phyloP scores from a whole-genome alignment of 805 yeast species.

The Hagleromyces aurorensis region DNA sequence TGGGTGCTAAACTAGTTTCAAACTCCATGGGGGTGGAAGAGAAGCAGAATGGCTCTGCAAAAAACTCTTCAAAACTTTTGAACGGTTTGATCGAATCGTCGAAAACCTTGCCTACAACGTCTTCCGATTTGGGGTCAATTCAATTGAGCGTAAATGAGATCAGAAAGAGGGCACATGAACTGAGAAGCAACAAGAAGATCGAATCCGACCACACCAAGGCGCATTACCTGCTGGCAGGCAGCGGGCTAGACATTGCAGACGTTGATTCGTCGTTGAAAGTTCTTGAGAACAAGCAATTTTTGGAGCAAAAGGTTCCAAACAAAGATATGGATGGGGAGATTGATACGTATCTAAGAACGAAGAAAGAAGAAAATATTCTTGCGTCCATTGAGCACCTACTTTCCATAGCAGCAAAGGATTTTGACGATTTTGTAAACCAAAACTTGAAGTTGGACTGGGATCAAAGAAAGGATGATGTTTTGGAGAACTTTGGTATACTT shows the following conservation, averaged over 20 bases:
- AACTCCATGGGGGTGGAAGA: conserved; percentile 3
- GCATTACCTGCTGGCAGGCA: conserved; percentile 82
- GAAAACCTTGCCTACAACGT: conserved; percentile 56
- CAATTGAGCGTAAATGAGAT: conserved; percentile 76
- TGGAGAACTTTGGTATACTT: conserved; percentile 60
- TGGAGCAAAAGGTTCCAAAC: conserved; percentile 18
- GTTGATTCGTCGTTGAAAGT: conserved; percentile 50
- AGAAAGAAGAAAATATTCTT: conserved; percentile 75
- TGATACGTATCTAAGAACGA: conserved; percentile 55
- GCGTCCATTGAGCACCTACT: conserved; percentile 78
- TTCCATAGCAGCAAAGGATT: conserved; percentile 67
- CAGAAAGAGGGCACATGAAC: conserved; percentile 52
- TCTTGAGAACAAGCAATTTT: conserved; percentile 36
- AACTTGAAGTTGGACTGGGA: conserved; percentile 81
- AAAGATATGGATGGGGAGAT: conserved; percentile 35
- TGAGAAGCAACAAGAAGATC: conserved; percentile 41
- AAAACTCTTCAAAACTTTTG: conserved; percentile 30
- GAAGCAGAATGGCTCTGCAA: conserved; percentile 3
- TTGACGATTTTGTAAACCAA: conserved; percentile 66
- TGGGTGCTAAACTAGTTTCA: conserved; percentile 6
- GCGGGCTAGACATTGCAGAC: conserved; percentile 82
- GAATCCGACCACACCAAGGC: conserved; percentile 51
- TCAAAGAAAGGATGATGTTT: conserved; percentile 62
- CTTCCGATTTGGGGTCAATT: conserved; percentile 68
- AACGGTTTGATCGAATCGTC: conserved; percentile 75